A percentile compares a stretch with the other conserved stretches of the same genome.
phyloP scores from a whole-genome alignment of 192 early-diverging fungal species.

The Pilaira anomala region DNA sequence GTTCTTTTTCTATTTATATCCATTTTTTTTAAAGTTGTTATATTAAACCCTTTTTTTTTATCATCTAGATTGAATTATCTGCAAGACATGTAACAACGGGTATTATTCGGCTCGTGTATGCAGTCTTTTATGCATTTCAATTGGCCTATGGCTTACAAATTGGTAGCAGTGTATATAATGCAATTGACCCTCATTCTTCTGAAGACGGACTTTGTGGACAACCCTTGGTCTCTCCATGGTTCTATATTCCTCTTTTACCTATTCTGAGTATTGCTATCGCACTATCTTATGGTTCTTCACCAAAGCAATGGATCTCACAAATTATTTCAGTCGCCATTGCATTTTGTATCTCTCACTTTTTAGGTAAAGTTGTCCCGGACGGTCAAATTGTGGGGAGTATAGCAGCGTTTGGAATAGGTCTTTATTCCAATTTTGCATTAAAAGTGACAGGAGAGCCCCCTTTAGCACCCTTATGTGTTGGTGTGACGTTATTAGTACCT shows the following conservation, averaged over 20 bases:
- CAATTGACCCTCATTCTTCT: conserved; percentile 21
- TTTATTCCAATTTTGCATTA: conserved; percentile 34
- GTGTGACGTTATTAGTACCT: conserved; percentile 79
- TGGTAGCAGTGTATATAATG: conserved; percentile 32
- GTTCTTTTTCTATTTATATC: conserved; percentile 6
- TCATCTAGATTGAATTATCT: conserved; percentile 68
- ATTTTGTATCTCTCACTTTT: conserved; percentile 22
- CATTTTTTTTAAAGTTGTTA: neutral
- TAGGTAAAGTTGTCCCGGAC: conserved; percentile 27
- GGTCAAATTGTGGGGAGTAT: conserved; percentile 28
- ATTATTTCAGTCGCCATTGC: conserved; percentile 16
- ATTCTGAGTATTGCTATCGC: conserved; percentile 46
- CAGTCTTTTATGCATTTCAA: conserved; percentile 68
- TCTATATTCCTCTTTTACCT: conserved; percentile 45
- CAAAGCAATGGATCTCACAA: conserved; percentile 26
- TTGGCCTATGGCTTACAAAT: conserved; percentile 70
- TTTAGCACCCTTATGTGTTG: conserved; percentile 77
- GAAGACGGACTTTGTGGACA: conserved; percentile 18
- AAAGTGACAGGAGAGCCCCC: conserved; percentile 37
- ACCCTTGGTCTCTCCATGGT: conserved; percentile 25
- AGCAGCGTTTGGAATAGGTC: conserved; percentile 30
- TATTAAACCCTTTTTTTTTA: neutral
- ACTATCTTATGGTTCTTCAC: conserved; percentile 61
- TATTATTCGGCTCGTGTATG: conserved; percentile 42
- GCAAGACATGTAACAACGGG: conserved; percentile 86